Evolutionary conservation across 495 filamentous ascomycete species (phyloP), one percentile per base, ranked within the genome.

Genomic region (Letharia columbiana): DNA sequence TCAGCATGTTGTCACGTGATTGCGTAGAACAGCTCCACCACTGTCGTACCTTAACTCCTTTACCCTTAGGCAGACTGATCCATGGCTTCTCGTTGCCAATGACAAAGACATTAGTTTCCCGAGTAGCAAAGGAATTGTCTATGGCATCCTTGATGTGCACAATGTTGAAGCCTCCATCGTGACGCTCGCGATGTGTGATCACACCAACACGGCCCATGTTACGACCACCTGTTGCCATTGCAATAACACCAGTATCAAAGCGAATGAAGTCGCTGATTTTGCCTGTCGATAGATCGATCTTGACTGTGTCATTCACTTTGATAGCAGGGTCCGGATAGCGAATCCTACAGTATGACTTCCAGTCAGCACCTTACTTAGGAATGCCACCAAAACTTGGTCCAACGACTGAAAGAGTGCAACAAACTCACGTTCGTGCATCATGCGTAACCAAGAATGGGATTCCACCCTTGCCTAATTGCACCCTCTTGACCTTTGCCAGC

Each of bases 401-500:
- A 95, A 96, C 91, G 91, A 87, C 91, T 96, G 91, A 96, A 88
- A 90, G 45, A 91, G 92, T 89, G 85, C 88, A 87, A 86, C 81
- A 89, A 79, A 89, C 92, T 94, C 82, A 97, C 92, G 95, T 98
- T 90, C 94, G 87, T 82, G 95, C 94, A 91, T 98, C 94, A 87
- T 98, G 95, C 91, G 95, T 98, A 89, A 98, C 94, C 90, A 97
- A 96, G 91, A 96, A 98, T 90, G 94, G 94, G 86, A 98, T 94
- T 82, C 93, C 94, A 82, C 94, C 95, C 80, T 90, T 91, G 85
- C 94, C 95, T 74, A 98, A 87, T 84, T 98, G 95, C 54, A 98
- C 94, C 72, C 92, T 86, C 90, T 96, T 97, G 84, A 98, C 95
- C 85, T 98, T 98, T 82, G 91, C 91, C 68, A 98, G 85, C 89